Evolutionary conservation across 192 early-diverging fungal species (phyloP).

Genomic region (Umbelopsis sp.): DNA sequence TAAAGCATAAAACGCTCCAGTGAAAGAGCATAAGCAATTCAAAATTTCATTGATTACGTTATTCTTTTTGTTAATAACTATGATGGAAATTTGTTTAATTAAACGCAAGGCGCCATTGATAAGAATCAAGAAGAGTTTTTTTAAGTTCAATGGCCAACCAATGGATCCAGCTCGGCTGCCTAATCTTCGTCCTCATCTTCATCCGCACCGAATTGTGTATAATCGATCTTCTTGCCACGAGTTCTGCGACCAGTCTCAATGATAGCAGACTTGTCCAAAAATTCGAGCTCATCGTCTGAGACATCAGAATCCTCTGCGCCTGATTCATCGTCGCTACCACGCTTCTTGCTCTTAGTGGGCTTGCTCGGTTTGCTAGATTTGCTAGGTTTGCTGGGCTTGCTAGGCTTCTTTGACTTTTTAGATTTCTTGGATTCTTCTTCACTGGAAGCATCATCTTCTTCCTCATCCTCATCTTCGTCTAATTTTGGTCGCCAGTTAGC

Average conservation of each 20-base stretch:
- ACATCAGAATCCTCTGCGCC: conserved; percentile 46
- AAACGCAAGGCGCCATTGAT: no score
- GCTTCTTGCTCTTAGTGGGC: conserved; percentile 26
- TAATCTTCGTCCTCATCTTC: conserved; percentile 45
- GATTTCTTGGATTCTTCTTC: conserved; percentile 13
- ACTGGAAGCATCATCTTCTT: conserved; percentile 30
- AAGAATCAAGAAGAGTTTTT: background rate
- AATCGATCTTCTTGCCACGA: conserved; percentile 75
- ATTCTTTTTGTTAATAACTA: no score
- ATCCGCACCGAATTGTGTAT: conserved; percentile 68
- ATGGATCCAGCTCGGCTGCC: background rate
- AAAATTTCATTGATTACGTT: no score
- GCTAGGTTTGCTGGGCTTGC: conserved; percentile 8
- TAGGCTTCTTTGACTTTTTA: conserved; percentile 1
- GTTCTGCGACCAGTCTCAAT: conserved; percentile 68
- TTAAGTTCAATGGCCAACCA: background rate
- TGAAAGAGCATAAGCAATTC: no score
- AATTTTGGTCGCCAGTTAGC: background rate
- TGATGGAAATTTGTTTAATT: no score
- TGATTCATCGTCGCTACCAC: conserved; percentile 36
- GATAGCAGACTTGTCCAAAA: conserved; percentile 64
- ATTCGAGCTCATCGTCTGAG: conserved; percentile 63
- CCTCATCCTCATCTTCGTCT: conserved; percentile 20
- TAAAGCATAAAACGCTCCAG: no score
- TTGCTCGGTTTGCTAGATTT: conserved; percentile 2